Conservation (phyloP, 2,329 filamentous ascomycete species). For the Dothistroma septosporum region DNA sequence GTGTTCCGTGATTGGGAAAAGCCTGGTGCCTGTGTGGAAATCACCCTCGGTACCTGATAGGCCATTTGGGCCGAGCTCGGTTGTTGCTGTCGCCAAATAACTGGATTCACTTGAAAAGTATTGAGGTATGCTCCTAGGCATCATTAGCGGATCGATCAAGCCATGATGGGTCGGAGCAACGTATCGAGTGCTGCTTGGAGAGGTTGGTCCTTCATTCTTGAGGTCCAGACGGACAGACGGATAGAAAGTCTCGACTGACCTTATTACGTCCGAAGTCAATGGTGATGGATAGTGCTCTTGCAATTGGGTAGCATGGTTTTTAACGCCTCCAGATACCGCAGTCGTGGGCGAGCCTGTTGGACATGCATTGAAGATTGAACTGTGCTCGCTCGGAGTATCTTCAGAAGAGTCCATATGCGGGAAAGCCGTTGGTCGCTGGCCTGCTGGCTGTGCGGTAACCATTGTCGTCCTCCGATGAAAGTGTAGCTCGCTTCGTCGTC, state of each 20-base stretch:
- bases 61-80: not conserved
- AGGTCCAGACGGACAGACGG: no score
- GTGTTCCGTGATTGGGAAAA: slow-evolving; percentile 45
- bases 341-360: not conserved
- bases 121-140: no score
- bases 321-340: slow-evolving; percentile 1
- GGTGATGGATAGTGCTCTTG: not conserved
- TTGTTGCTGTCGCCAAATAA: not conserved
- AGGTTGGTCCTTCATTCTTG: no score
- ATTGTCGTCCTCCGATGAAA: not conserved
- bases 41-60: not conserved
- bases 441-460: not conserved
- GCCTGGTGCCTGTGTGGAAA: slow-evolving; percentile 30
- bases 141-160: no score
- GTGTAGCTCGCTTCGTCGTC: not conserved
- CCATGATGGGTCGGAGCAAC: no score
- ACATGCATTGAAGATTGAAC: slow-evolving; percentile 24
- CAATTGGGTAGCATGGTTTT: not conserved
- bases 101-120: no score
- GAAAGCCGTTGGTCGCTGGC: slow-evolving; percentile 1
- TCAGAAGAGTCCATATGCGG: slow-evolving; percentile 18
- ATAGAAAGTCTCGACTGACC: no score
- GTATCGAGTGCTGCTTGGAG: no score
- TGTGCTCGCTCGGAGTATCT: slow-evolving; percentile 20
- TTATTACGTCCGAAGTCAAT: no score